These are phyloP conservation scores for Bothriochloa decipiens DNA, from an alignment of 176 grass and related monocot genomes.

Conservation along the genomic window DNA sequence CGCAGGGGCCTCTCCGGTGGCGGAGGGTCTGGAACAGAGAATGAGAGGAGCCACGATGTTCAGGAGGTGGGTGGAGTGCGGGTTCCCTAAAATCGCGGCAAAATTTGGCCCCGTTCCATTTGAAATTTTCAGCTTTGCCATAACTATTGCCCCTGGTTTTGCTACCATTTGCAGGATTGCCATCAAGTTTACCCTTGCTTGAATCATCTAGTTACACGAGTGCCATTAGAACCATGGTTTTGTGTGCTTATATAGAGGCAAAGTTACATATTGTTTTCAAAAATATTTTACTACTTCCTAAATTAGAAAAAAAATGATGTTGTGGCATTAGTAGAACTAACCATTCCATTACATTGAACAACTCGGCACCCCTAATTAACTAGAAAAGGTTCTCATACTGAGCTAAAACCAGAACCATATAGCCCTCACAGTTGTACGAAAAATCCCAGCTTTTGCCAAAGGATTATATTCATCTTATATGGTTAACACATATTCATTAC, in stretches of 20 bases:
- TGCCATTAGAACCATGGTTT: neutral
- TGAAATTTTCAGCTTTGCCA: conserved; percentile 44
- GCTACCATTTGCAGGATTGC: neutral
- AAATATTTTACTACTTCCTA: no score
- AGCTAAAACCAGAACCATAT: no score
- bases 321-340: no score
- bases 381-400: no score
- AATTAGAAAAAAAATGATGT: no score
- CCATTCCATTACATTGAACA: no score
- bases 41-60: neutral
- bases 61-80: neutral
- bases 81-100: conserved; percentile 19
- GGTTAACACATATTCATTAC: no score
- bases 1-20: neutral
- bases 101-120: conserved; percentile 24
- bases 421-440: no score
- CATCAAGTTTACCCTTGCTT: neutral
- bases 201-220: neutral
- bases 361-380: no score
- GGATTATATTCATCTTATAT: no score
- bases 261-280: neutral
- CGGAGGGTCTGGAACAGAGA: neutral
- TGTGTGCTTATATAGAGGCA: neutral
- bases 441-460: no score
- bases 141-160: conserved; percentile 1